These are phyloP conservation scores for Gossypium anomalum DNA, from an alignment of 345 rosid species.

Conservation along the genomic window DNA sequence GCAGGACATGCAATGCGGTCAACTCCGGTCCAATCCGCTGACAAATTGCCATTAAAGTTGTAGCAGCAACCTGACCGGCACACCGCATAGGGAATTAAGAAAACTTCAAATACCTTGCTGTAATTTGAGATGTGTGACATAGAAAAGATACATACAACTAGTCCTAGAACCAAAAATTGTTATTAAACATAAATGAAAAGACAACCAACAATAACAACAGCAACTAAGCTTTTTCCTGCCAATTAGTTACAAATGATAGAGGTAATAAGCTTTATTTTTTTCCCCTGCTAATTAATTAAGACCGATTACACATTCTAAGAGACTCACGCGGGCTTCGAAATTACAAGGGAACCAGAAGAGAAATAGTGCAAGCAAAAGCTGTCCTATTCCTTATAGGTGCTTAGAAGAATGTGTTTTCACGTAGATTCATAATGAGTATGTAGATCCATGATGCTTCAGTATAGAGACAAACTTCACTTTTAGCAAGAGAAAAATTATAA, in stretches of 20 bases:
- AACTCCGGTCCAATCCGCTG: slow-evolving; percentile 88
- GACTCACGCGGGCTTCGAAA: neutral
- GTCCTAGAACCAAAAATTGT: neutral
- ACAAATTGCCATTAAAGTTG: slow-evolving; percentile 66
- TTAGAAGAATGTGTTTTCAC: slow-evolving; percentile 8
- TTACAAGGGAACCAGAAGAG: neutral
- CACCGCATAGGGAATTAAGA: neutral
- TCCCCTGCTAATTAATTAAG: neutral
- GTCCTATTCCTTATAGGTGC: neutral
- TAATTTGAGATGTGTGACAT: slow-evolving; percentile 6
- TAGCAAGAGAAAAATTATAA: slow-evolving; percentile 3
- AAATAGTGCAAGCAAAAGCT: neutral
- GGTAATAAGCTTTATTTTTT: neutral
- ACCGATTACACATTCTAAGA: neutral
- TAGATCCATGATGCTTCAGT: slow-evolving; percentile 3
- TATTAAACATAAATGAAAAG: neutral
- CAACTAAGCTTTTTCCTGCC: neutral
- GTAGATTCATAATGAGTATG: neutral
- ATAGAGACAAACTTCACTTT: slow-evolving; percentile 3
- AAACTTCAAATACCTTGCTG: slow-evolving; percentile 9
- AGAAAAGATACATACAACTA: neutral
- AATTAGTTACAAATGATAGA: neutral
- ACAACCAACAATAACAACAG: neutral
- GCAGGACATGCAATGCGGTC: slow-evolving; percentile 80
- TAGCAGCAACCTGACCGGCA: slow-evolving; percentile 68